Base-by-base conservation (phyloP, 768 basidiomycete species). In the Mrakia gelida region DNA sequence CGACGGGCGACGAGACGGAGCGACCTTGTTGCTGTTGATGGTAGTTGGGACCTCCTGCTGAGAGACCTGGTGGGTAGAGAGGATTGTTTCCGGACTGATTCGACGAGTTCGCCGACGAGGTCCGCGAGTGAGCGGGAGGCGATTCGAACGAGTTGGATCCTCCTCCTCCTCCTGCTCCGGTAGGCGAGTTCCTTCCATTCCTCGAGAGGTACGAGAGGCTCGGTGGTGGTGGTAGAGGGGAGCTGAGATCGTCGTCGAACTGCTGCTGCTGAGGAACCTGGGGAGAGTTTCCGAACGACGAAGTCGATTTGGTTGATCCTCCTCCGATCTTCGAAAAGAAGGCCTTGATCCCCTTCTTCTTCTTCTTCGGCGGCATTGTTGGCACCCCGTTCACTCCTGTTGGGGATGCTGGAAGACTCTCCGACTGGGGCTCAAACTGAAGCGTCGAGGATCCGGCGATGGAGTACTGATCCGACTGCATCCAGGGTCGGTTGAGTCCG, bases 341-440 rank as follows among this genome's bases (percentile, higher is more conserved):
- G 4, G 82, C 83, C 80, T 84, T 84, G 81, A 85, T 81, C 4
- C 84, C 83, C 73, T 83, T 84, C 80, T 83, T 84, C 80, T 85
- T 84, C 70, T 82, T 81, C 74, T 52, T 76, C 56, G 61, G 80
- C 59, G 75, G 32, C 49, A 71, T 21, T 56, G 21, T 30, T 45
- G 67, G 26, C 32, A 10, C 61, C 15, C 56, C 77, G 67, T 71
- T 54, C 71, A 26, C 74, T 70, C 56, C 75, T 21, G 32, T 79
- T 63, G 41, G 83, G 81, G 1, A 79, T 70, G 23, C 79, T 75
- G 62, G 82, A 74, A 23, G 82, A 81, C 38, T 81, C 78, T 38
- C 81, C 80, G 26, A 85, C 28, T 80, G 78, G 21, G 41, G 41
- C 4, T 75, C 74, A 30, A 63, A 49, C 43, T 75, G 74, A 54